A percentile compares a stretch with the other conserved stretches of the same genome.
Conservation (phyloP, 805 yeast genomes). For the Wickerhamiella occidentalis region DNA sequence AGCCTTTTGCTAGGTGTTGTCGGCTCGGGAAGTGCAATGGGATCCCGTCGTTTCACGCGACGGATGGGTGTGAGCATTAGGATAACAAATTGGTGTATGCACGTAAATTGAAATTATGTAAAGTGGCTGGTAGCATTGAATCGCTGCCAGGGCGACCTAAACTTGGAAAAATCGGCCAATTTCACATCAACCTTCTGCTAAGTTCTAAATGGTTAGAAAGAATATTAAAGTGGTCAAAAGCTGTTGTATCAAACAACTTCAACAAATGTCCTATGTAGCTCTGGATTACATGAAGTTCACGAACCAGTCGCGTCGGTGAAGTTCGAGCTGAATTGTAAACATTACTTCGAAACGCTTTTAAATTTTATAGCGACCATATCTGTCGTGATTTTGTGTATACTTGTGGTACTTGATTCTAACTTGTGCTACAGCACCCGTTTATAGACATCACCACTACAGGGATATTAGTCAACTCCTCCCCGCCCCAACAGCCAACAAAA, state of each 20-base stretch:
- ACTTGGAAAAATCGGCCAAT: no score
- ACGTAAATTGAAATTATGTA: conserved; percentile 3
- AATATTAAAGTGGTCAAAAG: neutral
- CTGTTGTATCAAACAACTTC: no score
- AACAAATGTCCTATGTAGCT: no score
- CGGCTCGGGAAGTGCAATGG: conserved; percentile 6
- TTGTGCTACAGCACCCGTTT: no score
- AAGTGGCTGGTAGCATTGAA: neutral
- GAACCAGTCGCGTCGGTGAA: neutral
- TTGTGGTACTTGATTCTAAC: neutral
- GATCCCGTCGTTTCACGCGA: conserved; percentile 15
- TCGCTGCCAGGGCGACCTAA: neutral
- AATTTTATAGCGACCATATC: neutral
- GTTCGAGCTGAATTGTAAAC: no score
- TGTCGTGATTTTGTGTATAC: neutral
- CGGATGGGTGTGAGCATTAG: conserved; percentile 16
- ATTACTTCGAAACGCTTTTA: no score
- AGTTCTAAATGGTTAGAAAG: no score
- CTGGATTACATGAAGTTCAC: neutral
- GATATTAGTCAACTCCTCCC: neutral
- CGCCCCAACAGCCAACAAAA: conserved; percentile 3
- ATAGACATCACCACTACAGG: neutral
- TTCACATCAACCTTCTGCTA: no score
- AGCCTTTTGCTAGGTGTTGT: conserved; percentile 11
- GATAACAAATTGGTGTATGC: conserved; percentile 3